Conservation (phyloP, 768 basidiomycete species). For the Amanita exitialis region DNA sequence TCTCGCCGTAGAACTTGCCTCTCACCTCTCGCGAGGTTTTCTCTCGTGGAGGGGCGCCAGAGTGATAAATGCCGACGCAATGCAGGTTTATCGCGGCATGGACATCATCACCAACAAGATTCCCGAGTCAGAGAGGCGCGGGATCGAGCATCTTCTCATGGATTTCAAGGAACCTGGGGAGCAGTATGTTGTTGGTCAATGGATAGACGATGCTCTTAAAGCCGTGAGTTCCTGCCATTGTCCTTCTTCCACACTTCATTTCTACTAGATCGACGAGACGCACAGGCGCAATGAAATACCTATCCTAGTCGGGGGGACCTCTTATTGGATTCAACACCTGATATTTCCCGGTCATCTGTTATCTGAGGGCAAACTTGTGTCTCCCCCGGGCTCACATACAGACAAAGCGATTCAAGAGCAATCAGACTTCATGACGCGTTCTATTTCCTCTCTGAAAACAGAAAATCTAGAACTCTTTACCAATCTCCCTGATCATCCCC, state of each 20-base stretch:
- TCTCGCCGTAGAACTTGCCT: conserved; percentile 81
- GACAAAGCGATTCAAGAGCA: conserved; percentile 2
- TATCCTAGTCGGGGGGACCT: conserved; percentile 90
- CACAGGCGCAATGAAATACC: conserved; percentile 58
- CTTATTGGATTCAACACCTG: conserved; percentile 96
- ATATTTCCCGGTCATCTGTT: conserved; percentile 75
- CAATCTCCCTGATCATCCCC: conserved; percentile 48
- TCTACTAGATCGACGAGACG: conserved; percentile 62
- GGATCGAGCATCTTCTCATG: conserved; percentile 85
- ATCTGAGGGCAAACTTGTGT: conserved; percentile 14
- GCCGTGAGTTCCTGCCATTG: conserved; percentile 42
- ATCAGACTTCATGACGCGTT: conserved; percentile 29
- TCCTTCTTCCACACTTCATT: not conserved
- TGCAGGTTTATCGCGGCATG: conserved; percentile 92
- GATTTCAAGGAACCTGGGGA: conserved; percentile 79
- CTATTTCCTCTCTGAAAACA: conserved; percentile 34
- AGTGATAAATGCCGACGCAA: conserved; percentile 93
- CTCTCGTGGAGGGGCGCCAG: conserved; percentile 46
- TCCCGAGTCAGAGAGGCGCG: conserved; percentile 60
- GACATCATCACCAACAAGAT: conserved; percentile 95
- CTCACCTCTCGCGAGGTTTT: conserved; percentile 32
- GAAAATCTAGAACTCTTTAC: conserved; percentile 41
- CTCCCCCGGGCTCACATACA: not conserved
- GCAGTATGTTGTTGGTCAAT: conserved; percentile 81
- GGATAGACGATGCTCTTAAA: conserved; percentile 73